Evolutionary conservation across 768 basidiomycete genomes (phyloP), one percentile per base, ranked within the genome.

Genomic region (Rhizopogon vinicolor): DNA sequence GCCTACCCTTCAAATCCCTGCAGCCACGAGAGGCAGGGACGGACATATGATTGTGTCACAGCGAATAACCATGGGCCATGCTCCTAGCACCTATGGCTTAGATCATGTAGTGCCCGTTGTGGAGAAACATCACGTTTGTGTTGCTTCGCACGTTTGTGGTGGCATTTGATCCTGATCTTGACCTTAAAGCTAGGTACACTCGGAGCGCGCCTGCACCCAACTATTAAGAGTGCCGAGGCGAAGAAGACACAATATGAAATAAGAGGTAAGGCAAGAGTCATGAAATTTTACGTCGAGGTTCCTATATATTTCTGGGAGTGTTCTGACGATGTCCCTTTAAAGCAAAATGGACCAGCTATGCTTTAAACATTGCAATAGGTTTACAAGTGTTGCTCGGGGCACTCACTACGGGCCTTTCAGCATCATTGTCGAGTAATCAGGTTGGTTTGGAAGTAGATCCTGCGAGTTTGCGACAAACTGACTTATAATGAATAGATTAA

Each of bases 311-410:
- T 37, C 48, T 28, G 37, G 18, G 1, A 40, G n/a, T 12, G 12
- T 48, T 16, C 55, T 63, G 25, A 66, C 31, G 25, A 12, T 25
- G 46, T n/a, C 8, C 14, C 53, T 28, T 10, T 37, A 5, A 50
- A 77, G 77, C 75, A 9, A 51, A 62, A 54, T 57, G 54, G 46
- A 69, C 70, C 5, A 63, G 65, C 0, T 70, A 67, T 50, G 63
- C 68, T 5, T 67, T 78, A 37, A 78, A 78, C 54, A 52, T 72
- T 13, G 84, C 86, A 0, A 88, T 87, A 43, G 78, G 75, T 12
- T 51, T 85, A 37, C 87, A 89, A 63, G 81, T 89, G 3, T 40
- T 85, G 0, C 68, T 89, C 29, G 86, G 86, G 6, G 78, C 87
- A 3, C 69, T 89, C 29, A 88, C 85, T 5, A 89, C 87, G 0